Evolutionary conservation across 768 basidiomycete species (phyloP), one percentile per base, ranked within the genome.

Genomic region (Gloeophyllum trabeum): DNA sequence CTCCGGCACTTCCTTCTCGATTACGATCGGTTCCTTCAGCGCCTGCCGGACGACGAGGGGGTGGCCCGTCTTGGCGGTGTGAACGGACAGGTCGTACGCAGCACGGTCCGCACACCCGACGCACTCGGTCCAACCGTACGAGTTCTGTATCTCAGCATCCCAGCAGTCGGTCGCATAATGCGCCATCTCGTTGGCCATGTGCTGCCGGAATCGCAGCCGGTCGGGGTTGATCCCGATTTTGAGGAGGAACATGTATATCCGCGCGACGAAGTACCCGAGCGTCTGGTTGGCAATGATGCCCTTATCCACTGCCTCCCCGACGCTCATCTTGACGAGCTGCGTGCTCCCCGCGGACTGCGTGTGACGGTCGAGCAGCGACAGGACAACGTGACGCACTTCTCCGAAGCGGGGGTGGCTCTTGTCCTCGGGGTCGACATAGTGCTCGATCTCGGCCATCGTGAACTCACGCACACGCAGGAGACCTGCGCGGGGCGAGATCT

Each of bases 401-500:
- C 58, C 55, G 69, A 98, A 99, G n/a, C 79, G 75, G 20, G 71
- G 65, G 62, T 98, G 96, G 4, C 61, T 64, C 66, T 98, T 99
- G 66, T 96, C 81, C 34, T 73, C 71, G 12, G 96, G 96, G 68
- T 98, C 96, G 51, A 99, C 96, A 49, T 70, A 99, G 67, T 99
- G 96, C 64, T 99, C 96, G 57, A 99, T 96, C 67, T 99, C 96
- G 36, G 92, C 96, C 94, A 98, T 96, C 7, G 90, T 96, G 66
- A 98, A 99, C 61, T 99, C 96, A 51, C 94, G 87, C 24, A 98
- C 94, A 46, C 96, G 92, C 37, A 99, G 74, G 30, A 99, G 73
- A 41, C 96, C 96, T 28, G 93, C 90, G 43, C 91, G 86, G 12
- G 96, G 96, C 0, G 92, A 93, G 51, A 99, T 98, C 60, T 98